phyloP scores from a whole-genome alignment of 2,329 filamentous ascomycete genomes.

The Penicillium rolfsii region DNA sequence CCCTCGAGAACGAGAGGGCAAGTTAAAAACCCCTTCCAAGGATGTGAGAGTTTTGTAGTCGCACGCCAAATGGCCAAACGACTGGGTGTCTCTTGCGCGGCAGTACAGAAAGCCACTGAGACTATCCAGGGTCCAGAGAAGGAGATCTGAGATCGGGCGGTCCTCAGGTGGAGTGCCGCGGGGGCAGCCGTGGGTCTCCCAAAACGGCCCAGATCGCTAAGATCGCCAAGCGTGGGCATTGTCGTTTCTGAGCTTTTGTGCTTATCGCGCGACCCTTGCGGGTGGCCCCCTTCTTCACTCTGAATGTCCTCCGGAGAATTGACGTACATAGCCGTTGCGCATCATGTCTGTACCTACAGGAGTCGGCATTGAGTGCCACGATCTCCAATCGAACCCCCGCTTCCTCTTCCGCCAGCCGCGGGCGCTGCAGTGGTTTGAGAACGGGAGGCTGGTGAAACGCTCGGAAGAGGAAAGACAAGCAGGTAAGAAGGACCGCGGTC shows the following conservation, averaged over 20 bases:
- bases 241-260: neutral
- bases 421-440: slow-evolving; percentile 54
- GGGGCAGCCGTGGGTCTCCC: slow-evolving; percentile 13
- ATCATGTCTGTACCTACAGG: slow-evolving; percentile 3
- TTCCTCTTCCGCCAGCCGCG: slow-evolving; percentile 37
- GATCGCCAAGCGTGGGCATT: slow-evolving; percentile 2
- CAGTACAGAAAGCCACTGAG: neutral
- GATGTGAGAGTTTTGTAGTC: too few species aligned
- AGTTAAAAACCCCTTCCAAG: too few species aligned
- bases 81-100: neutral
- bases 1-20: too few species aligned
- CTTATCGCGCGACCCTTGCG: slow-evolving; percentile 5
- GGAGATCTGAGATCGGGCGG: slow-evolving; percentile 10
- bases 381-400: slow-evolving; percentile 26
- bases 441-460: slow-evolving; percentile 47
- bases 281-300: neutral
- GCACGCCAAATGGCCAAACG: neutral
- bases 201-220: neutral
- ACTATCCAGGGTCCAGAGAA: neutral
- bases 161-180: slow-evolving; percentile 9
- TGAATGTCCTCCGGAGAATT: neutral
- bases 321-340: neutral
- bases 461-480: slow-evolving; percentile 52
- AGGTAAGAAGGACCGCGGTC: slow-evolving; percentile 14
- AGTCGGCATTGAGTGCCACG: slow-evolving; percentile 14